These are phyloP conservation scores for Cutaneotrichosporon sp. DNA, from an alignment of 1,284 basidiomycete genomes.

Conservation along the genomic window DNA sequence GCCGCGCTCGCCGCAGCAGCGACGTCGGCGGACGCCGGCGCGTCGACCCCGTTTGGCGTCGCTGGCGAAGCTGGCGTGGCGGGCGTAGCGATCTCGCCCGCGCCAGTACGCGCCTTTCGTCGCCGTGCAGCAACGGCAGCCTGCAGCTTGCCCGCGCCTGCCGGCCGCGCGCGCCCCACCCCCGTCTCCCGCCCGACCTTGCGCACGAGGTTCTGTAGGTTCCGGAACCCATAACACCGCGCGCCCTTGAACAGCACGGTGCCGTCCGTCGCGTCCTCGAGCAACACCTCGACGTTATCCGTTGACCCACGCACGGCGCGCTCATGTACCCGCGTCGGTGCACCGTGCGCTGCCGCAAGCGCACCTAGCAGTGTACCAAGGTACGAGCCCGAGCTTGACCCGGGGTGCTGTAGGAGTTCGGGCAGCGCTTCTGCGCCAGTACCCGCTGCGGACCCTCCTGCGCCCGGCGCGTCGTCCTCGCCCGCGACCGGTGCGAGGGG, in stretches of 20 bases:
- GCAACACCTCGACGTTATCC: conserved; percentile 63
- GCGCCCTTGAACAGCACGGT: conserved; percentile 82
- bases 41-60: conserved; percentile 14
- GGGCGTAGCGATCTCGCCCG: conserved; percentile 23
- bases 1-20: conserved; percentile 15
- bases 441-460: too few species aligned
- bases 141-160: conserved; percentile 37
- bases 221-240: conserved; percentile 94
- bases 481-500: conserved; percentile 56
- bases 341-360: conserved; percentile 51
- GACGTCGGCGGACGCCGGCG: neutral
- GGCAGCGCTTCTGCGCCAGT: conserved; percentile 53
- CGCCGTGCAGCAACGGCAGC: conserved; percentile 48
- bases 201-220: conserved; percentile 92
- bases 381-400: conserved; percentile 90
- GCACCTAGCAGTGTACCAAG: conserved; percentile 66
- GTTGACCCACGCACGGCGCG: conserved; percentile 58
- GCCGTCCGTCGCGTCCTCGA: conserved; percentile 52
- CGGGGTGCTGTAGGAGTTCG: conserved; percentile 69
- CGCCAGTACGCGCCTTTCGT: conserved; percentile 40
- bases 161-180: conserved; percentile 54
- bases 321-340: conserved; percentile 54
- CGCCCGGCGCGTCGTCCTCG: conserved; percentile 44
- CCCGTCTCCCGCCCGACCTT: conserved; percentile 84
- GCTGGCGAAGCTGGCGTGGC: conserved; percentile 22